Base-by-base conservation (phyloP, 1,284 basidiomycete genomes). In the Malassezia equina region DNA sequence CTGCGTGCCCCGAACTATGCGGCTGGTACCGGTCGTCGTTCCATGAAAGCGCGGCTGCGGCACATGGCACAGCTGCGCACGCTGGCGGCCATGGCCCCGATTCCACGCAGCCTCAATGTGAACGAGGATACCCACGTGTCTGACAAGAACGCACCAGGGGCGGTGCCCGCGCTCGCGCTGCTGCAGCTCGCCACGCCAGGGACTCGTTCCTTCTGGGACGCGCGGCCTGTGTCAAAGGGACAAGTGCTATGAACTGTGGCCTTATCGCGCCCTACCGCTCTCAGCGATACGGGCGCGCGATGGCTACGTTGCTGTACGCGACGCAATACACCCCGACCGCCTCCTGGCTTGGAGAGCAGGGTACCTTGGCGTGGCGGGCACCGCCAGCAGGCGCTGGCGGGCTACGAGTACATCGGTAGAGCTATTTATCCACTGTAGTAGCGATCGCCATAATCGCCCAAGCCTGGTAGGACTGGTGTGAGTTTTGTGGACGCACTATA, bases 361-460 rank as follows among this genome's bases (percentile, higher is more conserved):
- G 52, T 33, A 55, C 52, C 52, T 55, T 55, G 52, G 41, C 46
- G 25, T 21, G 24, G 42, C 31, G 15, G 8, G 19, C 32, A 31
- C 17, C 41, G 41, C 24, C 41, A 25, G 41, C 41, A 24, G 41
- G n/a, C 21, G 41, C 41, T 43, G 41, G 41, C 41, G 24, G 43
- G 19, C 29, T 45, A 17, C 7, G 28, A 3, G 21, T 43, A 32
- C 19, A 23, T 25, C n/a, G 19, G 28, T 44, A 12, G 28, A 17
- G 9, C 21, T 24, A 43, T 32, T 15, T 49, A 62, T 12, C 66
- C 66, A 56, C 66, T 67, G 55, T 67, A 68, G 60, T 69, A 71
- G 15, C 67, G 60, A 46, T 72, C 68, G 24, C 69, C 69, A 43
- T 72, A 72, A 25, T 72, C 69, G 32, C 69, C 69, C 34, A 73